Base-by-base conservation (phyloP, 73 alveolate species). In the Paramecium sonneborni region DNA sequence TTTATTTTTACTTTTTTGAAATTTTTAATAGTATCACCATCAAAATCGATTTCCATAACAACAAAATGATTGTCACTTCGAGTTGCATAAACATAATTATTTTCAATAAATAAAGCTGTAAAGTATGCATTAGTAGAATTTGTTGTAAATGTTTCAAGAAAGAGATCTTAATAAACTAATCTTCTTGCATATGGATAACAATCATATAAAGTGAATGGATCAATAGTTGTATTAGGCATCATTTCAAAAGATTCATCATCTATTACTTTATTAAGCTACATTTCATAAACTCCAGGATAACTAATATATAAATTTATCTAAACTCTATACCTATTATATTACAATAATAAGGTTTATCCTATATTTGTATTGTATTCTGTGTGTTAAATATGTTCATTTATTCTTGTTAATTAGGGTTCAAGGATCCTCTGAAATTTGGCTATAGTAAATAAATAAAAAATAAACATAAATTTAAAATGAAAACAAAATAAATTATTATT, bases 171-270 rank as follows among this genome's bases (percentile, higher is more conserved):
- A 24, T 79, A 79, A 0, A 79, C 15, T 23, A 79, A 46, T 43
- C 90, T 79, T 24, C 90, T 38, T 12, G 46, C 90, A 24, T 41
- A 79, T 41, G 90, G 69, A 20, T 46, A 79, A 44, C 90, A 79
- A 24, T 62, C 90, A 34, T 24, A 35, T 38, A 72, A 18, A 12
- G 86, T 72, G 11, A 72, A 72, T 35, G 86, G 86, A 37, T 72
- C 86, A 30, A 35, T 21, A 12, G 86, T 72, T 35, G 86, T 38
- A 72, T 72, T 72, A 6, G 86, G 67, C n/a, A 28, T 9, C 58
- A 37, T 74, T 34, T 74, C 67, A 74, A 74, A 12, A 5, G 56
- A 10, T 12, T 34, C 30, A 34, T 34, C 44, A 39, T 39, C 87
- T 74, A 28, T 39, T 6, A 37, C 10, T 39, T 23, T n/a, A 34